Evolutionary conservation across 352 stramenopile genomes (phyloP), one percentile per base, ranked within the genome.

Genomic region (Blastocystis hominis): DNA sequence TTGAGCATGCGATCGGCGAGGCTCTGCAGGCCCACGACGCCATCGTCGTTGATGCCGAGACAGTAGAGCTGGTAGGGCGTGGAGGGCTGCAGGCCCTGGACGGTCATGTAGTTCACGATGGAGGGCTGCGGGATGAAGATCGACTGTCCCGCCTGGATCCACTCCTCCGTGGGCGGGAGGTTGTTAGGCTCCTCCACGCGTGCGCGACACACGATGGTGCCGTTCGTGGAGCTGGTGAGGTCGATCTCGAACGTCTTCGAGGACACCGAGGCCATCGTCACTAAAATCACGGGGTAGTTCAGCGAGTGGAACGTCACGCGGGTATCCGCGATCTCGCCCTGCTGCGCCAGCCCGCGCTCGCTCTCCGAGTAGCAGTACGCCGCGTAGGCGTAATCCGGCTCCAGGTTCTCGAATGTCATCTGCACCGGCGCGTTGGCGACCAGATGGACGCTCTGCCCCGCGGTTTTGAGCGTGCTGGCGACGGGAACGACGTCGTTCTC

Each of bases 301-400:
- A 46, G n/a, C 30, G 72, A 66, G 34, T 38, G 50, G 40, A 84
- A 84, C 2, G 42, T 66, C 44, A 61, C 55, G 40, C 72, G 30
- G 30, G 72, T 84, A 17, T 10, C 4, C 47, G 7, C 17, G 24
- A 68, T 50, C 15, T 10, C 5, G n/a, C 68, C 46, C 24, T 9
- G 13, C 56, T 68, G 50, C 13, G 24, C 47, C 3, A 84, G 6
- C 13, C 47, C 47, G 17, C 24, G 50, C 4, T 24, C 53, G 36
- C 36, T 84, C 55, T 84, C 72, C 0, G 54, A 68, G 50, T 84
- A 84, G 50, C 72, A 84, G 56, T 84, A 84, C 17, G 55, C 72
- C 38, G 30, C 36, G 38, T 84, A 84, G 56, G 13, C 30, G 44
- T 84, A 84, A 34, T 84, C 17, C 20, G 72, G 50, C 3, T 50